Evolutionary conservation across 768 basidiomycete genomes (phyloP), one percentile per base, ranked within the genome.

Genomic region (Termitomyces sp.): DNA sequence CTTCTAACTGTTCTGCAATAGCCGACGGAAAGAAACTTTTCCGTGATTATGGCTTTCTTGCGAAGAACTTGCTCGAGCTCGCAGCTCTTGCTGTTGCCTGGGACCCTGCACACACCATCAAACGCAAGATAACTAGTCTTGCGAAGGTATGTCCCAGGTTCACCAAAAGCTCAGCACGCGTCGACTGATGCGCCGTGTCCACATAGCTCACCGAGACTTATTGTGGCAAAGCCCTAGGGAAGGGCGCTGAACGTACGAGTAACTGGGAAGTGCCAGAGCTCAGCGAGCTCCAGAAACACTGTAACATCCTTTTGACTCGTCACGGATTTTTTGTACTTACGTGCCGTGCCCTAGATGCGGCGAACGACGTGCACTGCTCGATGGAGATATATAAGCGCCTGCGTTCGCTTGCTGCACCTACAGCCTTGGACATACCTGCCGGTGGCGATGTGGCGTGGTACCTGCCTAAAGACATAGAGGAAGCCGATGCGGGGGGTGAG

Each of bases 21-120:
- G 74, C 69, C 54, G 75, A 76, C 48, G 75, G 72, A 15, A 70
- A 64, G 55, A 76, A 76, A 54, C 62, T 75, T 2, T 75, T 73
- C 55, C 61, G 68, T 29, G 74, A 76, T 56, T 75, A 73, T 57
- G 75, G 75, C 2, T 67, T 75, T n/a, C 57, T 74, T 42, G 65
- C 68, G 22, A 64, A 66, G 37, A 70, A 68, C 29, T 64, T 75
- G 0, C 65, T 76, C 8, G 75, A 76, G 58, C 71, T 76, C 1
- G 73, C 72, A 3, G 63, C 60, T 13, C 55, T 75, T 2, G 70
- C 73, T 9, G 51, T 61, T 3, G 61, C 68, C 18, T 74, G 69
- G 13, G 74, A 76, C 55, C 62, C 69, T 18, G 54, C 59, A 4
- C 53, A 59, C 18, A 55, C 45, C 51, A 63, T 36, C 20, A 66